Conservation (phyloP, 768 basidiomycete species). For the Mycena latifolia region DNA sequence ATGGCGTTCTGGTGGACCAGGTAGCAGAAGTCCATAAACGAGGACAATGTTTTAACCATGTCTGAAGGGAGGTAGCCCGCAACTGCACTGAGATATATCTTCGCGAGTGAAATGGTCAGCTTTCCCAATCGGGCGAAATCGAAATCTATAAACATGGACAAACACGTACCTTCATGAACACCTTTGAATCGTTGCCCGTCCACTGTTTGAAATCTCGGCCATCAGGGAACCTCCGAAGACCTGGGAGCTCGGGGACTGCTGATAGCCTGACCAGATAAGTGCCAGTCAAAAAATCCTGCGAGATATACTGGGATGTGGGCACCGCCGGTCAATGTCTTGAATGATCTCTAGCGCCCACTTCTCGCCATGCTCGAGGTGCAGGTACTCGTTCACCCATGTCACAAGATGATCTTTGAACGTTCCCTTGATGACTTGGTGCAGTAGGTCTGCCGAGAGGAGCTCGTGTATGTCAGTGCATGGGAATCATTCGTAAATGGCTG, state of each 20-base stretch:
- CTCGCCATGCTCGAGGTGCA: conserved; percentile 22
- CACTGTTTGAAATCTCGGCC: conserved; percentile 45
- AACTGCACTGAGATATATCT: not conserved
- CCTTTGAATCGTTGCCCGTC: conserved; percentile 50
- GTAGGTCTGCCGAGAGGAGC: not conserved
- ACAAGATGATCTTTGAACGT: conserved; percentile 41
- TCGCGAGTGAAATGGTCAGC: no score
- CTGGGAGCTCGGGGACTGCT: conserved; percentile 30
- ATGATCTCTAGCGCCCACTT: conserved; percentile 34
- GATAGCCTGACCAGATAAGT: conserved; percentile 30
- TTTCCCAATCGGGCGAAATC: no score
- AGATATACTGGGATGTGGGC: no score
- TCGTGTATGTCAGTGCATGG: conserved; percentile 30
- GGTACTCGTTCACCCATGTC: conserved; percentile 41
- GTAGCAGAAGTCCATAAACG: not conserved
- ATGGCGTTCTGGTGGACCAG: not conserved
- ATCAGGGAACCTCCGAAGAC: conserved; percentile 40
- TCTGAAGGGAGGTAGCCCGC: not conserved
- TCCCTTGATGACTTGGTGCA: conserved; percentile 34
- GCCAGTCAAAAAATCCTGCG: not conserved
- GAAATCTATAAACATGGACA: not conserved
- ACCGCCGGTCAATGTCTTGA: conserved; percentile 41
- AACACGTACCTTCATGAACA: conserved; percentile 46
- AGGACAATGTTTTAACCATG: not conserved
- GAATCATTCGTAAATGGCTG: conserved; percentile 41